phyloP scores from a whole-genome alignment of 1,284 basidiomycete genomes.

The Cutaneotrichosporon sp. region DNA sequence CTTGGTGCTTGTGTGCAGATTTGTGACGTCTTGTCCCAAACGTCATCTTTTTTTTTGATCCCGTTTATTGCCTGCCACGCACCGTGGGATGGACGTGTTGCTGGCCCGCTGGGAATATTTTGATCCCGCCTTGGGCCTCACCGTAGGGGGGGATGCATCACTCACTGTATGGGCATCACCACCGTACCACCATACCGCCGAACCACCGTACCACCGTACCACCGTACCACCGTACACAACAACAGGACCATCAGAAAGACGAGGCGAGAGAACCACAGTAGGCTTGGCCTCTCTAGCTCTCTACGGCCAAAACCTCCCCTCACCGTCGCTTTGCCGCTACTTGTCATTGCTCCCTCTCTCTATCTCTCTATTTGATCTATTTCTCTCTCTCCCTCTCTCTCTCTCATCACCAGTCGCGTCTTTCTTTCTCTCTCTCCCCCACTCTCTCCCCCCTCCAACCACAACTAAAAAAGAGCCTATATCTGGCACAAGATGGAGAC shows the following conservation, averaged over 20 bases:
- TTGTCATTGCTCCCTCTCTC: background rate
- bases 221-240: background rate
- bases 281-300: too few species aligned
- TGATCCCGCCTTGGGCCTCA: too few species aligned
- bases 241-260: background rate
- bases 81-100: too few species aligned
- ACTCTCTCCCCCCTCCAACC: too few species aligned
- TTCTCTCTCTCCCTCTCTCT: background rate
- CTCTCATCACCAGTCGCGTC: background rate
- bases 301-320: background rate
- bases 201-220: too few species aligned
- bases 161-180: too few species aligned
- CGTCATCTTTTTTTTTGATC: background rate
- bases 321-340: background rate
- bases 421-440: background rate
- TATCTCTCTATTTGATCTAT: background rate
- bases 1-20: background rate
- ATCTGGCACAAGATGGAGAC: conserved; percentile 23
- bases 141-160: too few species aligned
- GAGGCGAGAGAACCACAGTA: too few species aligned
- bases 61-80: background rate
- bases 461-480: background rate
- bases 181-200: too few species aligned
- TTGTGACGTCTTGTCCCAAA: too few species aligned
- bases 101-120: too few species aligned